Conservation (phyloP, 306 rosid genomes). For the Sicyos baderoa region DNA sequence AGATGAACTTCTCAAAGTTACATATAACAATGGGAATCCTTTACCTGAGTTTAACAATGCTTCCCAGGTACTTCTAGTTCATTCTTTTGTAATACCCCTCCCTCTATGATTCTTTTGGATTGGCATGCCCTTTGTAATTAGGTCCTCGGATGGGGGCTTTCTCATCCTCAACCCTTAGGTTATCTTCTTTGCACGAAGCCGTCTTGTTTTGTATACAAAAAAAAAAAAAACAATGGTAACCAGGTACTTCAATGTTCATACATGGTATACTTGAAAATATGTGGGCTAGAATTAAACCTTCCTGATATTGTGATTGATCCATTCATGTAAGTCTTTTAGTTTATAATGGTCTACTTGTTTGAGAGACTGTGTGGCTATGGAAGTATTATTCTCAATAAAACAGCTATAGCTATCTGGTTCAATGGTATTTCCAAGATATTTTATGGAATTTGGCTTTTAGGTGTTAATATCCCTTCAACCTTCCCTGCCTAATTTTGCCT, state of each 20-base stretch:
- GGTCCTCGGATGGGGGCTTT: no score
- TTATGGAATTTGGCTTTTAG: not conserved
- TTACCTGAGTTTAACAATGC: constrained; percentile 83
- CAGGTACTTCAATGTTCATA: constrained; percentile 52
- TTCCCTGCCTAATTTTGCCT: not conserved
- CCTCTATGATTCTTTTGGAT: no score
- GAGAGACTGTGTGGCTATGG: not conserved
- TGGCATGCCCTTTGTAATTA: no score
- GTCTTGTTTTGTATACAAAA: no score
- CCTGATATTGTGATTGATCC: not conserved
- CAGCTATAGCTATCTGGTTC: not conserved
- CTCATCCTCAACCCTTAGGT: no score
- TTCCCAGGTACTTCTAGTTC: constrained; percentile 54
- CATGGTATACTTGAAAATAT: not conserved
- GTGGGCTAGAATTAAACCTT: not conserved
- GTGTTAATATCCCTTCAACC: not conserved
- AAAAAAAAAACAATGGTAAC: constrained; percentile 64
- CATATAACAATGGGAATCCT: constrained; percentile 89
- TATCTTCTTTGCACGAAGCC: no score
- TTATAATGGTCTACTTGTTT: not conserved
- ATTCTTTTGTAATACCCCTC: no score
- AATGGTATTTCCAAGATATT: not conserved
- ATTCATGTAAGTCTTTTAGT: constrained; percentile 1
- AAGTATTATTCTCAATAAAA: not conserved
- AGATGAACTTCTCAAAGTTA: constrained; percentile 82